A percentile compares a stretch with the other conserved stretches of the same genome.
Conservation (phyloP, 1,284 basidiomycete species). For the Agroathelia rolfsii region DNA sequence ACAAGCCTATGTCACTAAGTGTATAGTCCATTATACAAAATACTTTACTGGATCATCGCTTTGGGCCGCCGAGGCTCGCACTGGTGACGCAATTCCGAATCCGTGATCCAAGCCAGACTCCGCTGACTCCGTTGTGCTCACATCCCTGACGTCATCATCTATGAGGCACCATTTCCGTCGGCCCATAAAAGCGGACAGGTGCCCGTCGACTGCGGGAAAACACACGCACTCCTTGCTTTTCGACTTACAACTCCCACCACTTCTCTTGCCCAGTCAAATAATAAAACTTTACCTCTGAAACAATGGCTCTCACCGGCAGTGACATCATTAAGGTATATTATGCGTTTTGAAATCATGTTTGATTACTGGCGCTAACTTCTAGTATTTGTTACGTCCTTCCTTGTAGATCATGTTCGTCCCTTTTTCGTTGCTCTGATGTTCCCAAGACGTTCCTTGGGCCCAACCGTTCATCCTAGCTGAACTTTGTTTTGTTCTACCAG, state of each 20-base stretch:
- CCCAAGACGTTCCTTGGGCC: conserved; percentile 4
- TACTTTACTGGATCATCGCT: too few species aligned
- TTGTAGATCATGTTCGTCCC: conserved; percentile 26
- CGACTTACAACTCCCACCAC: conserved; percentile 6
- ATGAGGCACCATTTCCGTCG: too few species aligned
- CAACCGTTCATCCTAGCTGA: too few species aligned
- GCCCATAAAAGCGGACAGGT: too few species aligned
- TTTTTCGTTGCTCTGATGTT: conserved; percentile 24
- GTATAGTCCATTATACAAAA: too few species aligned
- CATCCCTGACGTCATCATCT: too few species aligned
- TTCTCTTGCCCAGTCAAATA: conserved; percentile 8
- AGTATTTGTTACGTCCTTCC: conserved; percentile 22
- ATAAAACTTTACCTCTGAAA: conserved; percentile 13
- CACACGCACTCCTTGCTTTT: conserved; percentile 3
- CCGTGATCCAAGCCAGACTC: too few species aligned
- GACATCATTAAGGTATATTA: conserved; percentile 63
- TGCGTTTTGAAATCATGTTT: conserved; percentile 8
- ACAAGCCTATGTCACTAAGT: too few species aligned
- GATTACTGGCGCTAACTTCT: conserved; percentile 3
- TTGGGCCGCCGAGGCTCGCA: too few species aligned
- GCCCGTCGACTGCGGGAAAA: too few species aligned
- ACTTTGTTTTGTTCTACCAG: conserved; percentile 25
- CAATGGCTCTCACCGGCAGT: conserved; percentile 63
- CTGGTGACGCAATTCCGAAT: too few species aligned
- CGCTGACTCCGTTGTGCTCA: too few species aligned